phyloP scores from a whole-genome alignment of 345 rosid species.

The Populus nigra region DNA sequence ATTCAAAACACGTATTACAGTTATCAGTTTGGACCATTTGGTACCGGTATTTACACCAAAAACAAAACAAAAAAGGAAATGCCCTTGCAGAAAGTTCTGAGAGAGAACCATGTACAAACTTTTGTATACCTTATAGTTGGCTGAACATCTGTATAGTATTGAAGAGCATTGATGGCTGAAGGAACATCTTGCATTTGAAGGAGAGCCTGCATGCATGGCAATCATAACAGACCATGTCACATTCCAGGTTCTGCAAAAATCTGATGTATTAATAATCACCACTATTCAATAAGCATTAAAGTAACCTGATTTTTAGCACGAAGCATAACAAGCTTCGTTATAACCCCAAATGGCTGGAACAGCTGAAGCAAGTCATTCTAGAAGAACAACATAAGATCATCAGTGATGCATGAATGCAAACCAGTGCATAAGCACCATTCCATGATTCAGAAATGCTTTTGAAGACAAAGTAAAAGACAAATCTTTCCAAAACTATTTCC shows the following conservation, averaged over 20 bases:
- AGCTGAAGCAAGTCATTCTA: conserved; percentile 98
- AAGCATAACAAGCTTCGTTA: conserved; percentile 98
- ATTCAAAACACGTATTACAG: neutral
- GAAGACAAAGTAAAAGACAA: neutral
- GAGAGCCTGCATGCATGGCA: conserved; percentile 63
- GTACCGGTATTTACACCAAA: neutral
- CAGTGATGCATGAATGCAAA: conserved; percentile 2
- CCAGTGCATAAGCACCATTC: neutral
- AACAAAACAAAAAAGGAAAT: neutral
- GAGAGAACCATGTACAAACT: neutral
- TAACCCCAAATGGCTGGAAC: conserved; percentile 96
- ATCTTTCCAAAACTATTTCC: neutral
- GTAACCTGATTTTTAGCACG: conserved; percentile 95
- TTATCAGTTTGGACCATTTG: neutral
- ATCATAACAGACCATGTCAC: conserved; percentile 7
- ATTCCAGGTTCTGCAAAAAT: neutral
- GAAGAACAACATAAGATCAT: conserved; percentile 12
- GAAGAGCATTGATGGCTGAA: conserved; percentile 78
- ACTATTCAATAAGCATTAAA: neutral
- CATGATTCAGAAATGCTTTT: neutral
- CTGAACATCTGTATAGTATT: conserved; percentile 75
- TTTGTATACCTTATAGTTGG: conserved; percentile 72
- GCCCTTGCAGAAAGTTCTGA: neutral
- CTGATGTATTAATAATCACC: neutral
- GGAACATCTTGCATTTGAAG: conserved; percentile 97